Evolutionary conservation across 176 grass and related monocot species (phyloP).

Genomic region (Musa acuminata): DNA sequence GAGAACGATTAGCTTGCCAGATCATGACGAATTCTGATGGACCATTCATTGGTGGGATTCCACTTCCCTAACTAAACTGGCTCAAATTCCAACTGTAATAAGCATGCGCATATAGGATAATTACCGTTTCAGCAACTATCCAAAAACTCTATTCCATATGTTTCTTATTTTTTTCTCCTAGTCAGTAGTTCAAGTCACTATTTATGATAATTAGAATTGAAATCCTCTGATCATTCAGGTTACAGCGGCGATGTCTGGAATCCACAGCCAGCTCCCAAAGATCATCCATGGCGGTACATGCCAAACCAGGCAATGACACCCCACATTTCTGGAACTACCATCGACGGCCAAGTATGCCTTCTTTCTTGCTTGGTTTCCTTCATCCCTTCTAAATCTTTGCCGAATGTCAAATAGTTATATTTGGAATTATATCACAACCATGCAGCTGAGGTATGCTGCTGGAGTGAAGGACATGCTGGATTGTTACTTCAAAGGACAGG

Average conservation of each 20-base stretch:
- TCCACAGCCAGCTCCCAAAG: constrained; percentile 77
- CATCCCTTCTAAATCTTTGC: neutral
- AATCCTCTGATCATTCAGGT: constrained; percentile 28
- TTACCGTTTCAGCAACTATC: too few relatives aligned
- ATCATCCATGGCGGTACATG: constrained; percentile 89
- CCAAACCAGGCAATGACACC: constrained; percentile 94
- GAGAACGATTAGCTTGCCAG: too few relatives aligned
- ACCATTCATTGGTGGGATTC: too few relatives aligned
- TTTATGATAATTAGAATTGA: neutral
- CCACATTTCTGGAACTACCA: constrained; percentile 80
- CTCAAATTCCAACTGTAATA: too few relatives aligned
- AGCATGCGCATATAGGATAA: too few relatives aligned
- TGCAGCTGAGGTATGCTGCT: constrained; percentile 61
- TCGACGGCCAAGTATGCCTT: constrained; percentile 55
- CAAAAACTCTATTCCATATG: too few relatives aligned
- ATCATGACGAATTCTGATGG: too few relatives aligned
- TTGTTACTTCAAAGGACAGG: constrained; percentile 80
- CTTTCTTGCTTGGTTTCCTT: neutral
- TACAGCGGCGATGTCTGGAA: constrained; percentile 83
- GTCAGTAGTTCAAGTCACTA: too few relatives aligned
- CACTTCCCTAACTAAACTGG: too few relatives aligned
- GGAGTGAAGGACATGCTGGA: constrained; percentile 84
- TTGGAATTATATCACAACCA: neutral
- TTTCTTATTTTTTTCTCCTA: too few relatives aligned
- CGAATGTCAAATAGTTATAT: neutral